These are phyloP conservation scores for Parathielavia appendiculata DNA, from an alignment of 495 filamentous ascomycete species.

Conservation along the genomic window DNA sequence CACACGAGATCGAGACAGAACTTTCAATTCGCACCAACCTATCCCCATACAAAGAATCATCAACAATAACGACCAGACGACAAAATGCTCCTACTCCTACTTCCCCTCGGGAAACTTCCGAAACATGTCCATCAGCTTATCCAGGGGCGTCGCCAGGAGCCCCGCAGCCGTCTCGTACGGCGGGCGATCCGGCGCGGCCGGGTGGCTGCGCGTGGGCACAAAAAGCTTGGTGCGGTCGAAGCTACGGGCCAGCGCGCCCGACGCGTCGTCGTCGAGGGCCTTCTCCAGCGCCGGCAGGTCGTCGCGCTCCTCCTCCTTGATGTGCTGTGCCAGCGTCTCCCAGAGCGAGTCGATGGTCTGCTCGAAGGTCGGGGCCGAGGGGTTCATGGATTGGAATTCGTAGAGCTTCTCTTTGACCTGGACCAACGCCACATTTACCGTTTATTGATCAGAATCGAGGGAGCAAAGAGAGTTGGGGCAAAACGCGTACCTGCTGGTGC, in stretches of 20 bases:
- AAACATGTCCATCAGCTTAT: conserved; percentile 47
- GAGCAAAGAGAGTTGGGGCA: background rate
- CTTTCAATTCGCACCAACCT: background rate
- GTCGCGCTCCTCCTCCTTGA: conserved; percentile 54
- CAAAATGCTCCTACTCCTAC: background rate
- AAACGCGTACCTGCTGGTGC: conserved; percentile 46
- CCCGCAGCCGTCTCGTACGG: conserved; percentile 48
- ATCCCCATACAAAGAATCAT: background rate
- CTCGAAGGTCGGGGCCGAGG: conserved; percentile 45
- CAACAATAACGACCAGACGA: background rate
- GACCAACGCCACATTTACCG: too few relatives aligned
- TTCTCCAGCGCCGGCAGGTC: conserved; percentile 56
- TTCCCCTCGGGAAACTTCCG: conserved; percentile 39
- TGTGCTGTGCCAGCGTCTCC: conserved; percentile 50
- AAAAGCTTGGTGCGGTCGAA: conserved; percentile 59
- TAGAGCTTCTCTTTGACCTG: conserved; percentile 62
- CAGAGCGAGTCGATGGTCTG: conserved; percentile 51
- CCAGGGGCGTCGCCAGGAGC: conserved; percentile 48
- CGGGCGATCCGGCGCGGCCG: conserved; percentile 46
- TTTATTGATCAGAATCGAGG: conserved; percentile 1
- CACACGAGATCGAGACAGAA: too few relatives aligned
- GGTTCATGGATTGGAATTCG: conserved; percentile 52
- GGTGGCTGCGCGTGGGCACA: conserved; percentile 54
- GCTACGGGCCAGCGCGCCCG: conserved; percentile 43
- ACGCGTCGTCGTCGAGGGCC: conserved; percentile 35